phyloP scores from a whole-genome alignment of 805 yeast genomes.

The Clavispora vitiphila region DNA sequence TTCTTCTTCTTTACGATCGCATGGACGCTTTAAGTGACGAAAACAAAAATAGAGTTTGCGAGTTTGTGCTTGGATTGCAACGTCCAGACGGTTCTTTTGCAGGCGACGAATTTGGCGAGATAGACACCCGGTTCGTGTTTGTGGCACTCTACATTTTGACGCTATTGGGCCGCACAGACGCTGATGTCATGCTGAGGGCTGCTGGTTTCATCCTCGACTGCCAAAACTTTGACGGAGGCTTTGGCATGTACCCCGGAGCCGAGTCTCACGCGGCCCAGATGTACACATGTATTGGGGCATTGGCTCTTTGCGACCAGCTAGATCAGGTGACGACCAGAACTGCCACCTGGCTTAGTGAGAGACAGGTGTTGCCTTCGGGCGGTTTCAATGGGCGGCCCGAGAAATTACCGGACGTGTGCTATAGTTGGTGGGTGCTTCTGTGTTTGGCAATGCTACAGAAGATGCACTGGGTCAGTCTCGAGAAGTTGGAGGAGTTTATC shows the following conservation, averaged over 20 bases:
- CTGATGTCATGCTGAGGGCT: slow-evolving; percentile 55
- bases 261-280: slow-evolving; percentile 94
- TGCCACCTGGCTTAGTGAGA: slow-evolving; percentile 85
- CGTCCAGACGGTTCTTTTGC: slow-evolving; percentile 66
- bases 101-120: slow-evolving; percentile 90
- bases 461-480: slow-evolving; percentile 72
- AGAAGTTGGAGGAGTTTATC: slow-evolving; percentile 61
- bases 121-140: slow-evolving; percentile 88
- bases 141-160: slow-evolving; percentile 72
- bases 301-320: slow-evolving; percentile 38
- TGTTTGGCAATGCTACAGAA: slow-evolving; percentile 62
- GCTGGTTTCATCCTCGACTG: slow-evolving; percentile 62
- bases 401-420: slow-evolving; percentile 94
- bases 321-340: slow-evolving; percentile 49
- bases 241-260: slow-evolving; percentile 90
- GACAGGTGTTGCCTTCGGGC: slow-evolving; percentile 74
- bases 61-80: slow-evolving; percentile 41
- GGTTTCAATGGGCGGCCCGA: slow-evolving; percentile 97
- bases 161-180: slow-evolving; percentile 58
- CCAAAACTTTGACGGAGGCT: slow-evolving; percentile 92
- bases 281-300: slow-evolving; percentile 77
- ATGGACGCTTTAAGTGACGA: slow-evolving; percentile 37
- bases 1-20: slow-evolving; percentile 56
- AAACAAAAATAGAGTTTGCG: slow-evolving; percentile 23
- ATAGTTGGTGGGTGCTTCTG: slow-evolving; percentile 95